A percentile compares a stretch with the other conserved stretches of the same genome.
Evolutionary conservation across 768 basidiomycete genomes (phyloP).

Genomic region (Pleurotus pulmonarius): DNA sequence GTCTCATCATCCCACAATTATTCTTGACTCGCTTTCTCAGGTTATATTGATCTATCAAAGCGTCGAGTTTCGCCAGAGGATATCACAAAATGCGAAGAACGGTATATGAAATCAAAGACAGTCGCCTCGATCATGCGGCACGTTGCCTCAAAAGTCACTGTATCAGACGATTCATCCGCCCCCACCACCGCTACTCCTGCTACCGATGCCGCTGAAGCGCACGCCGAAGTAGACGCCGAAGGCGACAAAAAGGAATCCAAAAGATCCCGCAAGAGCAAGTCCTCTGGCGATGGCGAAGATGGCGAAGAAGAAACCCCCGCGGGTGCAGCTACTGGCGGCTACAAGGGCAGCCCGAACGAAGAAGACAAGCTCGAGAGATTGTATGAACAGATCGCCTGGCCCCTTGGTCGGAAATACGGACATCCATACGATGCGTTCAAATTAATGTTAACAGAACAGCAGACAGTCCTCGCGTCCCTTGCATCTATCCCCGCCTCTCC

Average conservation of each 20-base stretch:
- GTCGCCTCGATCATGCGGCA: constrained; percentile 92
- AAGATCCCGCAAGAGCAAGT: constrained; percentile 42
- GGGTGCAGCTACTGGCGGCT: constrained; percentile 13
- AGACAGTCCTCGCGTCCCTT: constrained; percentile 23
- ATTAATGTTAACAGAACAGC: constrained; percentile 75
- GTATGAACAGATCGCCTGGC: constrained; percentile 93
- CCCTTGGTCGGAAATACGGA: constrained; percentile 86
- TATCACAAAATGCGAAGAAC: constrained; percentile 97
- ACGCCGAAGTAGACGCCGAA: not conserved
- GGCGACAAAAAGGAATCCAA: constrained; percentile 43
- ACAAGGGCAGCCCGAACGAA: constrained; percentile 45
- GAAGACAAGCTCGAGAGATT: constrained; percentile 80
- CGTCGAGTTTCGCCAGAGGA: constrained; percentile 97
- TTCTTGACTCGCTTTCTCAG: constrained; percentile 33
- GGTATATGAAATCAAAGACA: constrained; percentile 96
- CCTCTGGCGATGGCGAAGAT: constrained; percentile 43
- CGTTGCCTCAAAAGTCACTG: constrained; percentile 77
- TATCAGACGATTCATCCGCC: constrained; percentile 31
- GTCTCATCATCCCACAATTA: not conserved
- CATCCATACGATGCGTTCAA: constrained; percentile 99
- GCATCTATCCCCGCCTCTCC: not conserved
- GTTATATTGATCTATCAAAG: constrained; percentile 99
- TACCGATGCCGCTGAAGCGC: constrained; percentile 15
- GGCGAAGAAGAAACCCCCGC: constrained; percentile 36
- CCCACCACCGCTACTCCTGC: constrained; percentile 21